phyloP scores from a whole-genome alignment of 352 stramenopile species.

The Pilasporangium apinafurcum region DNA sequence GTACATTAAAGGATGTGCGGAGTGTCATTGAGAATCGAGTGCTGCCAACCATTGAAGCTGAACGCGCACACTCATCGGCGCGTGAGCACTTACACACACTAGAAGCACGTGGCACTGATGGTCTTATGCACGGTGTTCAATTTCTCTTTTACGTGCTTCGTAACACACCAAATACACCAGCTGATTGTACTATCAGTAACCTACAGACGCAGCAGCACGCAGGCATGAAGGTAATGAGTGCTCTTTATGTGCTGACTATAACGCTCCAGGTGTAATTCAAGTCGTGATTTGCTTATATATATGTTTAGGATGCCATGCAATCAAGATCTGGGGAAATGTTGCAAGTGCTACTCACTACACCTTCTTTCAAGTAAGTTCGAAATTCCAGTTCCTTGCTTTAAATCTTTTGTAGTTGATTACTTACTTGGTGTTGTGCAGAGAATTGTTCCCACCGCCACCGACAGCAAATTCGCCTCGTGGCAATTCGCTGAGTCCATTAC shows the following conservation, averaged over 20 bases:
- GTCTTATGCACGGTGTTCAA: slow-evolving; percentile 82
- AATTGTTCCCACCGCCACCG: slow-evolving; percentile 48
- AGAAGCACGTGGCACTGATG: slow-evolving; percentile 69
- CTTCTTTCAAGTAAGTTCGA: slow-evolving; percentile 72
- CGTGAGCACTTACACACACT: slow-evolving; percentile 76
- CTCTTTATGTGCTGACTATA: not conserved
- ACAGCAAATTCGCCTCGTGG: slow-evolving; percentile 24
- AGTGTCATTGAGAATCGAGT: slow-evolving; percentile 75
- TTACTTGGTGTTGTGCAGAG: slow-evolving; percentile 17
- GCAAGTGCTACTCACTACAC: slow-evolving; percentile 69
- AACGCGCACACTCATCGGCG: slow-evolving; percentile 73
- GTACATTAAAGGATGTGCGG: slow-evolving; percentile 76
- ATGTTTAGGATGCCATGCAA: slow-evolving; percentile 58
- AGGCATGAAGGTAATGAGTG: slow-evolving; percentile 47
- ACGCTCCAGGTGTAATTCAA: too few species aligned
- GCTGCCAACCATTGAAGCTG: slow-evolving; percentile 73
- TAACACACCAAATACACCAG: slow-evolving; percentile 78
- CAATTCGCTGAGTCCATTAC: slow-evolving; percentile 33
- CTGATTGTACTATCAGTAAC: slow-evolving; percentile 81
- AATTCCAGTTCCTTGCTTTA: too few species aligned
- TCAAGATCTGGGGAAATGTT: slow-evolving; percentile 84
- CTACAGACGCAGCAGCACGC: slow-evolving; percentile 73
- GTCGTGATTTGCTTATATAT: not conserved
- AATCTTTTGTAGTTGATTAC: too few species aligned
- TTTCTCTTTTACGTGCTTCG: slow-evolving; percentile 85